These are phyloP conservation scores for Asterionellopsis glacialis DNA, from an alignment of 108 stramenopile genomes.

Conservation along the genomic window DNA sequence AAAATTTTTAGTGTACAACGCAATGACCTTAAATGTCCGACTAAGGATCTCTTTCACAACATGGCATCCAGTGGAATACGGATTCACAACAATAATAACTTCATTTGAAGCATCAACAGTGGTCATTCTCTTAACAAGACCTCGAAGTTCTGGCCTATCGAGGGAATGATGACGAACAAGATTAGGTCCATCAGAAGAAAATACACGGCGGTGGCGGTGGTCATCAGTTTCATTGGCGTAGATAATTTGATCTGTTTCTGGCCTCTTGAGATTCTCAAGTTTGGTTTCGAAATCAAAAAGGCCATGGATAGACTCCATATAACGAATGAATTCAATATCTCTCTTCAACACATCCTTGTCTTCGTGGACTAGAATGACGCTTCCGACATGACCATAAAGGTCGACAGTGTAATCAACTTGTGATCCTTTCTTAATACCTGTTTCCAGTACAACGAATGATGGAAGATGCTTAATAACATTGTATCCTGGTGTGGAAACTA, in stretches of 20 bases:
- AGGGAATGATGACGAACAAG: slow-evolving; percentile 64
- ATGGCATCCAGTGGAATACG: slow-evolving; percentile 87
- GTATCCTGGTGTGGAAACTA: slow-evolving; percentile 67
- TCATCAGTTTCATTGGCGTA: slow-evolving; percentile 4
- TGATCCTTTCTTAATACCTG: slow-evolving; percentile 44
- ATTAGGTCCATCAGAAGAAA: slow-evolving; percentile 67
- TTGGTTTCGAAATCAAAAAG: slow-evolving; percentile 71
- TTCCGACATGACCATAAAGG: slow-evolving; percentile 67
- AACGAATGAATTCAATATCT: slow-evolving; percentile 79
- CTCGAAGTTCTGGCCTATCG: slow-evolving; percentile 70
- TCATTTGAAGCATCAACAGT: slow-evolving; percentile 74
- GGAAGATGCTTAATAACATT: slow-evolving; percentile 70
- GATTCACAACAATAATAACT: slow-evolving; percentile 85
- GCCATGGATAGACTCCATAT: slow-evolving; percentile 78
- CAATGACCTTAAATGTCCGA: slow-evolving; percentile 72
- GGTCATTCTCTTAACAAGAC: slow-evolving; percentile 61
- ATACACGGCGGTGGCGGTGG: slow-evolving; percentile 27
- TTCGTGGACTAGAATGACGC: slow-evolving; percentile 67
- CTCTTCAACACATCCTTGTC: slow-evolving; percentile 47
- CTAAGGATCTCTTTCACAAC: slow-evolving; percentile 69
- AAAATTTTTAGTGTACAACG: slow-evolving; percentile 67
- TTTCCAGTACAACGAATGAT: slow-evolving; percentile 66
- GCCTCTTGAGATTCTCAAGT: slow-evolving; percentile 63
- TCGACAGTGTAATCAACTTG: slow-evolving; percentile 73
- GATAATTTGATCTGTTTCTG: slow-evolving; percentile 37